Evolutionary conservation across 495 filamentous ascomycete genomes (phyloP).

Genomic region (Penicillium lividum): DNA sequence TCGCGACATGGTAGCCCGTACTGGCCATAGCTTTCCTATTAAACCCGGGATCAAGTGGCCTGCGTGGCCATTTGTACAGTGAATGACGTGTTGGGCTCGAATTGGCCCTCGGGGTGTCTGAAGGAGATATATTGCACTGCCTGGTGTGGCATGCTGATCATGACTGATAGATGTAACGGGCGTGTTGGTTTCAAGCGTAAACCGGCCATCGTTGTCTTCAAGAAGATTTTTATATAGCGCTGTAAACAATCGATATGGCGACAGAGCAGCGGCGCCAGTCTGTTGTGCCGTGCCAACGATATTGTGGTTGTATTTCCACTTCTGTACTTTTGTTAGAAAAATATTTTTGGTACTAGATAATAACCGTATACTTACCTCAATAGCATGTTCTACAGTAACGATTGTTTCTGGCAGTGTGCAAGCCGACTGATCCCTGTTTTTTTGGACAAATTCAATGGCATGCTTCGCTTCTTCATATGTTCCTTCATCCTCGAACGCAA

Average conservation of each 20-base stretch:
- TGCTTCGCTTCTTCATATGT: neutral
- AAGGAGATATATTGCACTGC: neutral
- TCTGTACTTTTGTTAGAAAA: neutral
- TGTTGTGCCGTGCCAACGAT: neutral
- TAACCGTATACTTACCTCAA: neutral
- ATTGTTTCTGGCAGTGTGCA: neutral
- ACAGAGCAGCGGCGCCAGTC: neutral
- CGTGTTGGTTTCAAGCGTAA: neutral
- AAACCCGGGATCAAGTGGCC: conserved; percentile 2
- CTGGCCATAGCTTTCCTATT: neutral
- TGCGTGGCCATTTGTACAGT: conserved; percentile 7
- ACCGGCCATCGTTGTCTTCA: neutral
- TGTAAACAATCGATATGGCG: neutral
- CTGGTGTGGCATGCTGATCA: neutral
- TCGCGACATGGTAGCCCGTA: conserved; percentile 2
- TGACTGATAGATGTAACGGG: neutral
- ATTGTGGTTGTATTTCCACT: neutral
- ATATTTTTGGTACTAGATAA: neutral
- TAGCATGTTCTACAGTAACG: neutral
- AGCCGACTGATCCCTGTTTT: neutral
- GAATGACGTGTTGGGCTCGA: conserved; percentile 1
- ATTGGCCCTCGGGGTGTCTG: conserved; percentile 1
- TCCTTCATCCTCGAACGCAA: neutral
- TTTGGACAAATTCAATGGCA: neutral
- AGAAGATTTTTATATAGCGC: neutral